Evolutionary conservation across 208 protist genomes (phyloP).

Genomic region (Trypanosoma congolense): DNA sequence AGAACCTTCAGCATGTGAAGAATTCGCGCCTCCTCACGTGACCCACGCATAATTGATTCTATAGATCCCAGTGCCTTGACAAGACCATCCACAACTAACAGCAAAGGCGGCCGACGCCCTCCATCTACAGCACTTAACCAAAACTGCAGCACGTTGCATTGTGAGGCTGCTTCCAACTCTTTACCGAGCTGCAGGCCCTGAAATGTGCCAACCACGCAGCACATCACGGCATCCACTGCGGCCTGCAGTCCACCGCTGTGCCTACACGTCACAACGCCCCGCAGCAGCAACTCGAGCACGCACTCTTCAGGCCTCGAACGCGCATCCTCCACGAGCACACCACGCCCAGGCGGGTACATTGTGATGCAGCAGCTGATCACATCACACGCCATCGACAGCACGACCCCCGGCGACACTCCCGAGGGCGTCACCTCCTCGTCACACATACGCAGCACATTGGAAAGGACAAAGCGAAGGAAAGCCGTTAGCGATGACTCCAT

Average conservation of each 20-base stretch:
- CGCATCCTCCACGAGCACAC: constrained; percentile 15
- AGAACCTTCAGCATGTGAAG: constrained; percentile 42
- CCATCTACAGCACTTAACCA: constrained; percentile 35
- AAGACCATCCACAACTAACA: constrained; percentile 23
- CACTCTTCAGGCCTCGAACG: constrained; percentile 15
- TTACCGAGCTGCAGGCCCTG: constrained; percentile 20
- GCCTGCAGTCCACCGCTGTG: constrained; percentile 35
- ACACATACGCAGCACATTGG: constrained; percentile 12
- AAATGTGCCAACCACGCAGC: constrained; percentile 19
- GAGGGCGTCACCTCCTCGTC: neutral
- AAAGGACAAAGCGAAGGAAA: constrained; percentile 31
- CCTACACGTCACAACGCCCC: constrained; percentile 26
- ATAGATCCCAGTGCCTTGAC: constrained; percentile 16
- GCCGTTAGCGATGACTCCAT: constrained; percentile 31
- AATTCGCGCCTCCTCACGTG: constrained; percentile 30
- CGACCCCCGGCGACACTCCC: constrained; percentile 15
- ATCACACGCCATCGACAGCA: constrained; percentile 39
- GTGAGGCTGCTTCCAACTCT: constrained; percentile 15
- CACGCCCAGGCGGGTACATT: constrained; percentile 22
- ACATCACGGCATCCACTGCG: constrained; percentile 31
- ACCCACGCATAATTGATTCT: constrained; percentile 5
- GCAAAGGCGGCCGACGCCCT: constrained; percentile 30
- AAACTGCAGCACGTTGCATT: constrained; percentile 51
- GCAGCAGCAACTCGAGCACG: constrained; percentile 38
- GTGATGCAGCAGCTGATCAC: constrained; percentile 28